Evolutionary conservation across 2,329 filamentous ascomycete genomes (phyloP).

Genomic region (Scopulariopsis brevicaulis): DNA sequence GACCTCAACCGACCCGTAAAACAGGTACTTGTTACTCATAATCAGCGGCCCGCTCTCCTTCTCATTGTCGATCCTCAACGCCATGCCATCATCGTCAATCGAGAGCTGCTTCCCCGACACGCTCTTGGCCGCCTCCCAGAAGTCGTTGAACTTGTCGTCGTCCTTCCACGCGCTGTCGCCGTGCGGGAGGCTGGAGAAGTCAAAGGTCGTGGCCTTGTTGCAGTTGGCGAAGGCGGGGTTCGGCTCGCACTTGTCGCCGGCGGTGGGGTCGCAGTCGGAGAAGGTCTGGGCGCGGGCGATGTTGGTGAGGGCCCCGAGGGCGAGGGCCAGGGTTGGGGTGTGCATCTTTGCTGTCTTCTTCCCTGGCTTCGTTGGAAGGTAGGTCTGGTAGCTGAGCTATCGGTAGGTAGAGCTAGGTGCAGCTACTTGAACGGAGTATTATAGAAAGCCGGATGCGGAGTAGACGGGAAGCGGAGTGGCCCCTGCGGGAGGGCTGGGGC

Average conservation of each 20-base stretch:
- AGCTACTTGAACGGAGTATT: too few relatives aligned
- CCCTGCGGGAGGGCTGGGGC: too few relatives aligned
- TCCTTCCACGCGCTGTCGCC: slow-evolving; percentile 9
- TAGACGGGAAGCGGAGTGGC: too few relatives aligned
- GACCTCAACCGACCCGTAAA: slow-evolving; percentile 68
- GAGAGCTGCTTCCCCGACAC: slow-evolving; percentile 14
- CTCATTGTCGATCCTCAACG: slow-evolving; percentile 42
- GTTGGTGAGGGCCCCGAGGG: slow-evolving; percentile 7
- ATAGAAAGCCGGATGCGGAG: too few relatives aligned
- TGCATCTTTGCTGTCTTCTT: not conserved
- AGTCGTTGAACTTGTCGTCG: slow-evolving; percentile 11
- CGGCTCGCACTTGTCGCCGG: slow-evolving; percentile 37
- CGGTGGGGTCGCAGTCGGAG: slow-evolving; percentile 38
- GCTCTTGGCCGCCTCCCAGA: slow-evolving; percentile 20
- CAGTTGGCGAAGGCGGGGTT: slow-evolving; percentile 47
- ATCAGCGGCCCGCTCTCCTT: slow-evolving; percentile 49
- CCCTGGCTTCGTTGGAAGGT: not conserved
- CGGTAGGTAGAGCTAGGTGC: too few relatives aligned
- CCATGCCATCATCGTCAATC: slow-evolving; percentile 16
- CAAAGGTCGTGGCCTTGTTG: slow-evolving; percentile 31
- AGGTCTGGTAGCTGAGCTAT: too few relatives aligned
- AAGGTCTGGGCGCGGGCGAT: slow-evolving; percentile 43
- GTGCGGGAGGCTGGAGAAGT: slow-evolving; percentile 55
- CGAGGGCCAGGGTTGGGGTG: not conserved
- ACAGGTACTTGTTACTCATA: slow-evolving; percentile 64